phyloP scores from a whole-genome alignment of 2,329 filamentous ascomycete species.

The Leptographium procerum region DNA sequence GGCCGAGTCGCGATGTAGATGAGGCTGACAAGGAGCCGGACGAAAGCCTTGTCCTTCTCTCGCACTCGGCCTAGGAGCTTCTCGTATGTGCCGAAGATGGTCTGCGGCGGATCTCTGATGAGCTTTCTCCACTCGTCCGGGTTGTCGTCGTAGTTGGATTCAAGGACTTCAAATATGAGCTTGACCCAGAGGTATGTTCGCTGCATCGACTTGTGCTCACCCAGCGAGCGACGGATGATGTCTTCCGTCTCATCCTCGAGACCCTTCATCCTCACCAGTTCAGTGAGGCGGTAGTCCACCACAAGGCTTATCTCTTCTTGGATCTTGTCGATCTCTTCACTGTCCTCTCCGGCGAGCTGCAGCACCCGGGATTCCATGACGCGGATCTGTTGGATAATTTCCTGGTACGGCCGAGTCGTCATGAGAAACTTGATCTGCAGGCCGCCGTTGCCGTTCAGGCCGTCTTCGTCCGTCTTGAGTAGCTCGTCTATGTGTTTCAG shows the following conservation, averaged over 20 bases:
- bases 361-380: not conserved
- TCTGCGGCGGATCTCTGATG: not conserved
- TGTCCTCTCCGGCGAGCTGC: not conserved
- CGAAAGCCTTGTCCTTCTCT: not conserved
- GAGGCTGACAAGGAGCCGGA: not conserved
- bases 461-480: too few species aligned
- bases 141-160: not conserved
- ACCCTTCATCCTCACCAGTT: not conserved
- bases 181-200: not conserved
- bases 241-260: not conserved
- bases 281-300: not conserved
- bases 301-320: not conserved
- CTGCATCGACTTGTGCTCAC: not conserved
- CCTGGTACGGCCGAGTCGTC: not conserved
- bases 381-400: not conserved
- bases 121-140: not conserved
- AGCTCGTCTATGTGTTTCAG: too few species aligned
- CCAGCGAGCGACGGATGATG: not conserved
- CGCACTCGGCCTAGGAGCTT: not conserved
- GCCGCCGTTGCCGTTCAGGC: too few species aligned
- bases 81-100: not conserved
- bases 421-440: not conserved
- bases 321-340: not conserved
- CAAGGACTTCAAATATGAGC: not conserved
- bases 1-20: not conserved